phyloP scores from a whole-genome alignment of 2,329 filamentous ascomycete species.

The Xylaria sp. region DNA sequence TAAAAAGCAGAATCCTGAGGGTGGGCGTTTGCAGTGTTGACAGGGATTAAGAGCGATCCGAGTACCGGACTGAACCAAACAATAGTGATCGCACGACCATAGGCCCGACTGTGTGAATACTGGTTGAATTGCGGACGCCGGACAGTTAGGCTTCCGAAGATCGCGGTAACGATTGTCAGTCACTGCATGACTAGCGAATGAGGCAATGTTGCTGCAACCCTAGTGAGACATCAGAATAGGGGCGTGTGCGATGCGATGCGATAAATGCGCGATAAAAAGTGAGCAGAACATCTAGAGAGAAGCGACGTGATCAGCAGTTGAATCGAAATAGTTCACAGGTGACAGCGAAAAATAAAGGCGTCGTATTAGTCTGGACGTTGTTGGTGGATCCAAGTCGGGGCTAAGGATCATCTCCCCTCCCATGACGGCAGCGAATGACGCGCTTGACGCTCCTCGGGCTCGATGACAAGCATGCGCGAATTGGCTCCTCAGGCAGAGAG shows the following conservation, averaged over 20 bases:
- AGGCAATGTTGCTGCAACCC: constrained; percentile 27
- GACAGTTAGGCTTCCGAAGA: constrained; percentile 18
- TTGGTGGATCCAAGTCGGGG: constrained; percentile 28
- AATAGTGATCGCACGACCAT: constrained; percentile 18
- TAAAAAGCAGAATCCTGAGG: constrained; percentile 25
- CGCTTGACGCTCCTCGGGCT: constrained; percentile 17
- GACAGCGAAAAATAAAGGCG: constrained; percentile 14
- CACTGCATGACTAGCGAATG: constrained; percentile 31
- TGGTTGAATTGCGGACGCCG: constrained; percentile 12
- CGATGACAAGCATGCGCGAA: constrained; percentile 17
- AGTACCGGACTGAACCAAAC: constrained; percentile 24
- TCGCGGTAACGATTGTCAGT: constrained; percentile 21
- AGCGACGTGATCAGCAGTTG: constrained; percentile 34
- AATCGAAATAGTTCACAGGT: constrained; percentile 24
- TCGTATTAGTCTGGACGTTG: constrained; percentile 27
- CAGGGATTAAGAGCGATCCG: constrained; percentile 22
- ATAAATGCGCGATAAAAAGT: constrained; percentile 19
- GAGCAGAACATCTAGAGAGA: constrained; percentile 26
- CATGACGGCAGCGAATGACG: constrained; percentile 31
- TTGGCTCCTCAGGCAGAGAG: constrained; percentile 11
- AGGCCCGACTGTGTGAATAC: constrained; percentile 11
- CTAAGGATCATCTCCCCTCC: constrained; percentile 28
- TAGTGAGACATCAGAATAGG: constrained; percentile 18
- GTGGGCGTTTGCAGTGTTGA: constrained; percentile 29
- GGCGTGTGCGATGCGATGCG: background rate